These are phyloP conservation scores for Mucor piriformis DNA, from an alignment of 371 early-diverging fungal species.

Conservation along the genomic window DNA sequence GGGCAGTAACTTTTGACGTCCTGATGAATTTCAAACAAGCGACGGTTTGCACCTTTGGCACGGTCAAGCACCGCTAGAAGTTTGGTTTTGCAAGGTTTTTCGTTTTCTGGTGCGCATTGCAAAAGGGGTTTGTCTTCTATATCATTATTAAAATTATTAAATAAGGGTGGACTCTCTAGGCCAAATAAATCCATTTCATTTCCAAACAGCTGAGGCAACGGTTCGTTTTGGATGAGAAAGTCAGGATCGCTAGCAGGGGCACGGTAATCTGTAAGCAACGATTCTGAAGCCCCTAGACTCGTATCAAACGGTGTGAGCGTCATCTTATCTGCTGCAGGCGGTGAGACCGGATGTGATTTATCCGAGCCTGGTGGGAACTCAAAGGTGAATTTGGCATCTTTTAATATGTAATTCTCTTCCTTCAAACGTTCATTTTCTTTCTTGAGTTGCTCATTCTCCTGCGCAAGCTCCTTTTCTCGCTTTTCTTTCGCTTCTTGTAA, in stretches of 20 bases:
- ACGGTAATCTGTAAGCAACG: not conserved
- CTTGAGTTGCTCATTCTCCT: constrained; percentile 61
- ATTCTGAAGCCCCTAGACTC: too few species aligned
- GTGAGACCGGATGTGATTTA: constrained; percentile 5
- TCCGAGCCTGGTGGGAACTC: constrained; percentile 1
- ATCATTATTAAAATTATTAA: not conserved
- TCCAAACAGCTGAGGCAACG: constrained; percentile 10
- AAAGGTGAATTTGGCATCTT: constrained; percentile 15
- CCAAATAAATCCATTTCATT: constrained; percentile 17
- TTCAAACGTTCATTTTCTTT: constrained; percentile 58
- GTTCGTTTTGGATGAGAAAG: not conserved
- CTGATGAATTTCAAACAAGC: constrained; percentile 20
- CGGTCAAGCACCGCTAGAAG: constrained; percentile 1
- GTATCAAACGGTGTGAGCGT: too few species aligned
- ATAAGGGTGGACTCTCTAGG: not conserved
- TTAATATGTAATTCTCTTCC: constrained; percentile 26
- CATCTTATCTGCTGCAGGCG: not conserved
- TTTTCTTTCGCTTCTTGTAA: constrained; percentile 66
- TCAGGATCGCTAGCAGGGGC: not conserved
- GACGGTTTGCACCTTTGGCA: constrained; percentile 13
- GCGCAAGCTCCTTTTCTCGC: constrained; percentile 42
- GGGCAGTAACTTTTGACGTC: constrained; percentile 28
- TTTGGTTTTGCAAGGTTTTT: constrained; percentile 13
- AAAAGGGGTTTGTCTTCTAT: not conserved
- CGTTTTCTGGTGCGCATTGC: constrained; percentile 18